Evolutionary conservation across 2,329 filamentous ascomycete genomes (phyloP).

Genomic region (Fusarium sp.): DNA sequence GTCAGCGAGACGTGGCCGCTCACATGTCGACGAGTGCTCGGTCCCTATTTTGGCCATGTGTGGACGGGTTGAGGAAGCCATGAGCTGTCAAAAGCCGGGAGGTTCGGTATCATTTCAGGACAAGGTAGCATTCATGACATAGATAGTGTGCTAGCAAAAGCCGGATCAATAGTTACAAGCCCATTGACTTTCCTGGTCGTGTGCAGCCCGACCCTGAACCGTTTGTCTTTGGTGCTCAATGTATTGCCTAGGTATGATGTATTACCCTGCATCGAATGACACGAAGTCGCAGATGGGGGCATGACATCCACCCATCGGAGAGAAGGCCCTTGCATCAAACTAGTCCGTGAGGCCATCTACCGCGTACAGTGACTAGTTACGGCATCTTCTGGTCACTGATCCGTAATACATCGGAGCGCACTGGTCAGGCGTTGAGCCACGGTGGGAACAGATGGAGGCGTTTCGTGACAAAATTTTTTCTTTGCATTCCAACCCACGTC

Average conservation of each 20-base stretch:
- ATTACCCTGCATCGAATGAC: conserved; percentile 6
- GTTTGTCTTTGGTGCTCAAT: neutral
- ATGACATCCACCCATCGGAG: neutral
- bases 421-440: neutral
- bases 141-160: neutral
- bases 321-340: neutral
- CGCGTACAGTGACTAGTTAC: neutral
- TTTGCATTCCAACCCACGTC: conserved; percentile 3
- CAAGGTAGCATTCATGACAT: neutral
- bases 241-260: neutral
- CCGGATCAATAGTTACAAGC: neutral
- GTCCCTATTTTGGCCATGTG: neutral
- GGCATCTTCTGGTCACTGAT: neutral
- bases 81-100: neutral
- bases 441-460: neutral
- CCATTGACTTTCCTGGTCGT: neutral
- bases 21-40: conserved; percentile 1
- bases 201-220: neutral
- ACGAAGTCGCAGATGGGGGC: neutral
- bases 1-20: neutral
- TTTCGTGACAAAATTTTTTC: neutral
- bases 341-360: neutral
- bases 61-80: neutral
- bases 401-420: conserved; percentile 2
- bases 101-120: neutral